phyloP scores from a whole-genome alignment of 2,329 filamentous ascomycete species.

The Sporothrix pallida region DNA sequence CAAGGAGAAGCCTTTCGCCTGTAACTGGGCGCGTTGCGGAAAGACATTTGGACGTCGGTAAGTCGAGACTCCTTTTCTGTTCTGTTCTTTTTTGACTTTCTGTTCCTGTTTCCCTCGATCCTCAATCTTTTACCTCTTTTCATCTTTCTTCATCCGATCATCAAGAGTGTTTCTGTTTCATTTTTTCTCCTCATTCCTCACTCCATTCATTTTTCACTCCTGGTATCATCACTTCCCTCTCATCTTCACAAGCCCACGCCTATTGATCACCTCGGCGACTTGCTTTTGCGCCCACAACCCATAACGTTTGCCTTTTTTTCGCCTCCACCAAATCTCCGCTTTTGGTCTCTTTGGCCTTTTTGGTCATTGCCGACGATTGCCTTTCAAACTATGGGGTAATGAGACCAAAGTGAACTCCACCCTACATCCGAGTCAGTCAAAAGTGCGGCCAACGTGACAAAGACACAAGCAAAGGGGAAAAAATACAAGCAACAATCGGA shows the following conservation, averaged over 20 bases:
- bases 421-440: neutral
- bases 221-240: no score
- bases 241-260: neutral
- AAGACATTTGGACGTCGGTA: conserved; percentile 68
- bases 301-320: neutral
- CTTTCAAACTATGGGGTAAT: neutral
- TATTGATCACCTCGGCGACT: conserved; percentile 21
- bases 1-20: conserved; percentile 69
- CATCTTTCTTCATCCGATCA: neutral
- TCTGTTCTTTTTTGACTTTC: neutral
- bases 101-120: neutral
- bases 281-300: neutral
- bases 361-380: neutral
- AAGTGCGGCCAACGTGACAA: no score
- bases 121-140: neutral
- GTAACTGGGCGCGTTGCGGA: conserved; percentile 63
- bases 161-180: neutral
- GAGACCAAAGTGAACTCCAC: neutral
- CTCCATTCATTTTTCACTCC: no score
- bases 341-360: neutral
- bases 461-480: no score
- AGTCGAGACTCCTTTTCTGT: conserved; percentile 43
- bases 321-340: neutral
- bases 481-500: neutral
- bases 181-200: neutral